phyloP scores from a whole-genome alignment of 2,329 filamentous ascomycete species.

The Scleromitrula shiraiana region DNA sequence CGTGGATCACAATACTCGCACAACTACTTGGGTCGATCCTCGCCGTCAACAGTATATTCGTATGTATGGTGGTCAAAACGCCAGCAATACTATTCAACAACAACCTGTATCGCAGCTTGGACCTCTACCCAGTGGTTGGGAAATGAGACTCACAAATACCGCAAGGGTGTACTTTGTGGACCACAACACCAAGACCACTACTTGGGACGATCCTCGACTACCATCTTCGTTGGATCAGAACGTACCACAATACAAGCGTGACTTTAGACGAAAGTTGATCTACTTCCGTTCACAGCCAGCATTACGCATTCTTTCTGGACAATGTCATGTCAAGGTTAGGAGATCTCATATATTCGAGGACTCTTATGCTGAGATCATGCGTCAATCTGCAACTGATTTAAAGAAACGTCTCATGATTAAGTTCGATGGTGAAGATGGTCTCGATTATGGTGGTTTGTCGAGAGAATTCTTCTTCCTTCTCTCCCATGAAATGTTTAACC shows the following conservation, averaged over 20 bases:
- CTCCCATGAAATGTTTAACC: constrained; percentile 99
- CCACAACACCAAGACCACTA: constrained; percentile 99
- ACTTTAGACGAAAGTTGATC: constrained; percentile 95
- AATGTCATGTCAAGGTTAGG: constrained; percentile 96
- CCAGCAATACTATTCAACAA: constrained; percentile 84
- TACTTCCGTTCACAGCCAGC: constrained; percentile 99
- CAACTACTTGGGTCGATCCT: constrained; percentile 97
- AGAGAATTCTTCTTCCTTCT: constrained; percentile 99
- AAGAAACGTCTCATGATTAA: constrained; percentile 99
- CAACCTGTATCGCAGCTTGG: constrained; percentile 96
- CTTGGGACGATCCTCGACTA: constrained; percentile 93
- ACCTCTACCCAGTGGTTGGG: constrained; percentile 93
- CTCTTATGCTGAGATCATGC: constrained; percentile 96
- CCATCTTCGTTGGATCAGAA: constrained; percentile 97
- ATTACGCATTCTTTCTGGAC: constrained; percentile 87
- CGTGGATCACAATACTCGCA: constrained; percentile 96
- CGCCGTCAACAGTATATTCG: constrained; percentile 95
- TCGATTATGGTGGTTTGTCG: constrained; percentile 96
- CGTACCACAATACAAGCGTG: constrained; percentile 98
- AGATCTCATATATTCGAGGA: constrained; percentile 98
- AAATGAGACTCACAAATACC: constrained; percentile 98
- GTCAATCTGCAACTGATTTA: constrained; percentile 87
- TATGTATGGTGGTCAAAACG: constrained; percentile 89
- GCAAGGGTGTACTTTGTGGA: constrained; percentile 98
- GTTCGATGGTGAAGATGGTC: constrained; percentile 94